Evolutionary conservation across 179 eudicot species (phyloP).

Genomic region (Beta macrorhiza): DNA sequence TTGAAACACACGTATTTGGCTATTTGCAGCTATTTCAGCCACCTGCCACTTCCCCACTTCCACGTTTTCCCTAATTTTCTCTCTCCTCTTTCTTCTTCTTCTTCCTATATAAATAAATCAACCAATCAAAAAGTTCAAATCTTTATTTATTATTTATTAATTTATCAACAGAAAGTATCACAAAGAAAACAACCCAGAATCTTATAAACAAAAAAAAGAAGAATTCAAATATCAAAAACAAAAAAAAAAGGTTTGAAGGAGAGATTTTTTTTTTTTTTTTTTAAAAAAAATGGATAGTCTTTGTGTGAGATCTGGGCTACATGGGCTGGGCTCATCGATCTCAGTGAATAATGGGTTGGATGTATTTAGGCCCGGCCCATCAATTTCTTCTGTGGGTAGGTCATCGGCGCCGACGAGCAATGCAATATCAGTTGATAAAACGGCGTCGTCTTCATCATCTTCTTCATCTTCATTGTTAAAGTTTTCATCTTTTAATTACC

Average conservation of each 20-base stretch:
- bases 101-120: neutral
- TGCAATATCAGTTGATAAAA: constrained; percentile 31
- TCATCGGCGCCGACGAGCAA: constrained; percentile 20
- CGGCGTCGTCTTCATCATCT: constrained; percentile 29
- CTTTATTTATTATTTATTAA: neutral
- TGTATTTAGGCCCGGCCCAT: constrained; percentile 24
- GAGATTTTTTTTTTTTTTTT: too few relatives aligned
- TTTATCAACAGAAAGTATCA: constrained; percentile 4
- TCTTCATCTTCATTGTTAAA: constrained; percentile 20
- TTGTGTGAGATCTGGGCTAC: constrained; percentile 52
- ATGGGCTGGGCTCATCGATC: constrained; percentile 38
- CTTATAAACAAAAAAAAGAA: neutral
- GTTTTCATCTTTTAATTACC: constrained; percentile 53
- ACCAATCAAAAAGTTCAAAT: neutral
- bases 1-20: constrained; percentile 29
- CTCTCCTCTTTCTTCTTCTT: neutral
- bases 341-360: constrained; percentile 29
- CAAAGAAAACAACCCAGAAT: neutral
- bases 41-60: neutral
- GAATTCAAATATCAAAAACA: neutral
- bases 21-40: neutral
- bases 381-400: constrained; percentile 29
- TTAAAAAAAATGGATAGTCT: constrained; percentile 48
- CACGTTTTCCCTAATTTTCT: constrained; percentile 4
- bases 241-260: too few relatives aligned